Base-by-base conservation (phyloP, 176 grass and related monocot species). In the Puccinellia tenuiflora region DNA sequence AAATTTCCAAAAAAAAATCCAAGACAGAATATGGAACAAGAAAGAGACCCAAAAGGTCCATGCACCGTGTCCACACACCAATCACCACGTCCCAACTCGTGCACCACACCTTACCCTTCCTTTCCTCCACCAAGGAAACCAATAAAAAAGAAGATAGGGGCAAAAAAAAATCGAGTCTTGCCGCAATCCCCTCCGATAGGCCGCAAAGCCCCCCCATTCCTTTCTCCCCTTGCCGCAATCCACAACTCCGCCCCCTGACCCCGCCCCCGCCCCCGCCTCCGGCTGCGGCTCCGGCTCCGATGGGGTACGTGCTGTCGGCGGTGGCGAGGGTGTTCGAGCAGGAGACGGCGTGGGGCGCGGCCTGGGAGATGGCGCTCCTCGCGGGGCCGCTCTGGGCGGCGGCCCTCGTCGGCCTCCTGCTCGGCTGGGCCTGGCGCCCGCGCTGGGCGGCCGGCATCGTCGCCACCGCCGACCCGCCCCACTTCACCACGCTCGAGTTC, bases 381-480 rank as follows among this genome's bases (percentile, higher is more conserved):
- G 89, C 83, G 4, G 90, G 84, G 48, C 94, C 94, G 42, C 89
- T 97, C 67, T 97, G 94, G 94, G 74, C 90, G 35, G 94, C 94
- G 24, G 94, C 88, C 55, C 73, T 93, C 65, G 73, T 97, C 21
- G 94, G 94, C 21, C 90, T 97, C 84, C 74, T 97, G 52, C 86
- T 97, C 65, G 94, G 94, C n/a, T 97, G 94, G 94, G 81, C 94
- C 12, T 97, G 94, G 94, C 92, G 90, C 61, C 94, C 94, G 43
- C 89, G 86, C 42, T 97, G 94, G 94, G 91, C 91, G 7, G 88
- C 68, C 75, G 88, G 81, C 11, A 80, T 93, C 28, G 77, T 91
- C 33, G 54, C 77, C 65, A 72, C 88, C 64, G 66, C 67, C 31
- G 79, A 86, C 30, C 39, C 70, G 26, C 56, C 73, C 33, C 61